Percentiles rank a stretch among this genome's conserved stretches.
Conservation (phyloP, 768 basidiomycete genomes). For the Cubamyces lactineus region DNA sequence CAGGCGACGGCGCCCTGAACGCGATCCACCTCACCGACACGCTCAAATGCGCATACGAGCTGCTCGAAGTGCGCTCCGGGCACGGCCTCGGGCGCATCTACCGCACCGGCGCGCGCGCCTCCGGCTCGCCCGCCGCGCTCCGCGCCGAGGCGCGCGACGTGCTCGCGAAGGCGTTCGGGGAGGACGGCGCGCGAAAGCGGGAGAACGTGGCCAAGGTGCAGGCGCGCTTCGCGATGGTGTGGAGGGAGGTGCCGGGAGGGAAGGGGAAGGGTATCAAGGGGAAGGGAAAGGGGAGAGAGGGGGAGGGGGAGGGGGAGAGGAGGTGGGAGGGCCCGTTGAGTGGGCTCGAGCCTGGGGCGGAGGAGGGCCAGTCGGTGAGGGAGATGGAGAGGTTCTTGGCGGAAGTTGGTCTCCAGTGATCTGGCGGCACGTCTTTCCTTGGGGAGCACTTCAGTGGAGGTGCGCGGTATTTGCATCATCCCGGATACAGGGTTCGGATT, state of each 20-base stretch:
- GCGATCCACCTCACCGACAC: conserved; percentile 27
- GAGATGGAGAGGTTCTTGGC: conserved; percentile 13
- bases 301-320: too few species aligned
- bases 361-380: conserved; percentile 1
- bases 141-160: conserved; percentile 19
- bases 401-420: not conserved
- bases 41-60: conserved; percentile 33
- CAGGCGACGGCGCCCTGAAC: conserved; percentile 31
- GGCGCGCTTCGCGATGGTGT: conserved; percentile 4
- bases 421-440: too few species aligned
- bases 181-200: conserved; percentile 23
- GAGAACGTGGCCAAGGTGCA: not conserved
- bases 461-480: too few species aligned
- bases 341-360: not conserved
- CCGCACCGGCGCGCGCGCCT: conserved; percentile 20
- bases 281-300: not conserved
- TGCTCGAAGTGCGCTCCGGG: conserved; percentile 30
- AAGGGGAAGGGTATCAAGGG: not conserved
- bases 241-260: not conserved
- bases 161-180: conserved; percentile 24
- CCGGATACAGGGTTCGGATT: too few species aligned
- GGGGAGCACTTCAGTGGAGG: too few species aligned
- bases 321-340: too few species aligned
- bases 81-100: conserved; percentile 24
- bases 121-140: conserved; percentile 21